Evolutionary conservation across 2,329 filamentous ascomycete genomes (phyloP).

Genomic region (Fusarium chuoi): DNA sequence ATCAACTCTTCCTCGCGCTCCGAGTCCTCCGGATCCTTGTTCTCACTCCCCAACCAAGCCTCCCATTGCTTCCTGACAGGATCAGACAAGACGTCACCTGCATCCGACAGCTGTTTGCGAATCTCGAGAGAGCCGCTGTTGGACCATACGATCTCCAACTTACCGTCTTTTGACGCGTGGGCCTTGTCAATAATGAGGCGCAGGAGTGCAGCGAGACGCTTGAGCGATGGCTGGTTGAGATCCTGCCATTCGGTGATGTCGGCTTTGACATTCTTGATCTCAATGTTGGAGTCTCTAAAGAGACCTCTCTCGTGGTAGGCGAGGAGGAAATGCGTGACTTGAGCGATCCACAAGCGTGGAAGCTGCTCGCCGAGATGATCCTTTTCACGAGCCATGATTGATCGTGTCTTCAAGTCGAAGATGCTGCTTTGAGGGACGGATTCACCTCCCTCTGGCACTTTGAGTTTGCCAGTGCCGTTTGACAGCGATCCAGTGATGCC

Average conservation of each 20-base stretch:
- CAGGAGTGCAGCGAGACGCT: constrained; percentile 42
- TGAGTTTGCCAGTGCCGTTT: constrained; percentile 1
- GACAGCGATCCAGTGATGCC: not conserved
- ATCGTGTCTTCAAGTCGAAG: constrained; percentile 59
- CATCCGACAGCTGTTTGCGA: constrained; percentile 37
- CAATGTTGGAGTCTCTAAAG: constrained; percentile 49
- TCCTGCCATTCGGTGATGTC: constrained; percentile 52
- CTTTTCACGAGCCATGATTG: constrained; percentile 23
- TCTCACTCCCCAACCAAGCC: constrained; percentile 32
- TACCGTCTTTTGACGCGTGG: constrained; percentile 12
- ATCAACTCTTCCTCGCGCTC: constrained; percentile 6
- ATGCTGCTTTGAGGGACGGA: constrained; percentile 46
- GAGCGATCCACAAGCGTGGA: constrained; percentile 55
- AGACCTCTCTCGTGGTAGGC: constrained; percentile 52
- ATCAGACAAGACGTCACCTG: constrained; percentile 38
- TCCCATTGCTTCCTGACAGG: constrained; percentile 39
- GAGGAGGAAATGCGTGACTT: constrained; percentile 53
- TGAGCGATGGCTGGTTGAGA: constrained; percentile 44
- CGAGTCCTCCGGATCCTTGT: not conserved
- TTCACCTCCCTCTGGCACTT: constrained; percentile 39
- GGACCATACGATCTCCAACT: constrained; percentile 40
- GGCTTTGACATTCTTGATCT: constrained; percentile 46
- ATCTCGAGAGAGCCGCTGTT: constrained; percentile 36
- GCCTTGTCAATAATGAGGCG: constrained; percentile 30
- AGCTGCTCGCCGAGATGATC: constrained; percentile 50